Conservation (phyloP, 805 yeast species). For the Jamesozyma hellenica region DNA sequence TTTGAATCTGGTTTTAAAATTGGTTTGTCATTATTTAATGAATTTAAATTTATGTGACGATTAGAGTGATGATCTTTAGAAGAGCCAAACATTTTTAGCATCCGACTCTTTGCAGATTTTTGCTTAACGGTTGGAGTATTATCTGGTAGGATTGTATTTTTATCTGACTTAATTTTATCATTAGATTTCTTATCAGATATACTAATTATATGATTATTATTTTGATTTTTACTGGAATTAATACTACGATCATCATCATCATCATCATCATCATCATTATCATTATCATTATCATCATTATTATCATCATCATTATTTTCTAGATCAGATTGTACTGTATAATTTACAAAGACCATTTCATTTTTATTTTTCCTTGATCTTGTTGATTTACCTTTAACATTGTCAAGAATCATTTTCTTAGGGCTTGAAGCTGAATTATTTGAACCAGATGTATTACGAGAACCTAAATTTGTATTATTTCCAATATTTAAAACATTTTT, state of each 20-base stretch:
- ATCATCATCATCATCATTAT: too few species aligned
- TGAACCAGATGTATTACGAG: neutral
- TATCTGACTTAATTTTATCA: neutral
- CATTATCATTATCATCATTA: neutral
- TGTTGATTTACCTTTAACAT: conserved; percentile 8
- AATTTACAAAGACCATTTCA: conserved; percentile 29
- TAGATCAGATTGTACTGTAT: conserved; percentile 23
- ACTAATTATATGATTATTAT: too few species aligned
- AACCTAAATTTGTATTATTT: neutral
- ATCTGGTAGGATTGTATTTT: neutral
- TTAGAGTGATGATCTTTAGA: conserved; percentile 5
- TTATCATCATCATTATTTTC: neutral
- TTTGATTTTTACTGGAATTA: too few species aligned
- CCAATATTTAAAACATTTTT: neutral
- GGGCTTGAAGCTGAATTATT: conserved; percentile 13
- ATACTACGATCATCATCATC: too few species aligned
- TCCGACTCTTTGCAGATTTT: conserved; percentile 22
- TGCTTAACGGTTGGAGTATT: conserved; percentile 10
- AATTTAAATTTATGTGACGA: neutral
- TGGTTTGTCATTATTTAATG: conserved; percentile 5
- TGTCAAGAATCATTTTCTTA: conserved; percentile 22
- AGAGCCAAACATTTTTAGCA: conserved; percentile 26
- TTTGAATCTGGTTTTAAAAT: conserved; percentile 4
- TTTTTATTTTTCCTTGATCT: conserved; percentile 16
- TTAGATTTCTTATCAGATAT: too few species aligned